A percentile compares a stretch with the other conserved stretches of the same genome.
Conservation (phyloP, 1,284 basidiomycete genomes). For the Naganishia albida region DNA sequence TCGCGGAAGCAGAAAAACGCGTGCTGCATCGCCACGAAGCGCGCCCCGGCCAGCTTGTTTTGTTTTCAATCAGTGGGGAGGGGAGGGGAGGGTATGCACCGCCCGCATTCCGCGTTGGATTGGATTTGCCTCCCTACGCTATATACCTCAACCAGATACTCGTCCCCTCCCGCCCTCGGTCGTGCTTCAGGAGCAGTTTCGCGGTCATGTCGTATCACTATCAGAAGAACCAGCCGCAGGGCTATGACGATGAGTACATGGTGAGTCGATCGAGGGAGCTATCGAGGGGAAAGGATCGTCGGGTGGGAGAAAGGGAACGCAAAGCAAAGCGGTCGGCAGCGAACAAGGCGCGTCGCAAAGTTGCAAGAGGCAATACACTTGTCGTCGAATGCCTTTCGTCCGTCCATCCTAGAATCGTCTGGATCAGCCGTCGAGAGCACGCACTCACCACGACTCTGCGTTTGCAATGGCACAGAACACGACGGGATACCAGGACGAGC, state of each 20-base stretch:
- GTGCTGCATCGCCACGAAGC: not conserved
- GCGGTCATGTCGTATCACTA: slow-evolving; percentile 27
- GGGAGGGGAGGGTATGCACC: too few relatives aligned
- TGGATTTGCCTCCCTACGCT: not conserved
- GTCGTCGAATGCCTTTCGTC: too few relatives aligned
- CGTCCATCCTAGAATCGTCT: too few relatives aligned
- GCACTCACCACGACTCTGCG: not conserved
- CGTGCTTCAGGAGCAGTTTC: not conserved
- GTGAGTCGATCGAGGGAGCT: slow-evolving; percentile 14
- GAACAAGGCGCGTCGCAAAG: too few relatives aligned
- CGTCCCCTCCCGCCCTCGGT: not conserved
- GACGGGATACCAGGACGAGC: slow-evolving; percentile 26
- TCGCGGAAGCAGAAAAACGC: not conserved
- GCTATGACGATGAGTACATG: slow-evolving; percentile 29
- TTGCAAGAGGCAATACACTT: too few relatives aligned
- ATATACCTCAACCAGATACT: not conserved
- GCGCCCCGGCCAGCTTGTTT: not conserved
- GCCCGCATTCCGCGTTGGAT: too few relatives aligned
- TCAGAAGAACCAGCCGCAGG: slow-evolving; percentile 22
- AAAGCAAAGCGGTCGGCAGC: not conserved
- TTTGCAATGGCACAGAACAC: slow-evolving; percentile 17
- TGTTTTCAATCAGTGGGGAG: too few relatives aligned
- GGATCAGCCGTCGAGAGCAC: too few relatives aligned
- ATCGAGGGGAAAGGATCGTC: too few relatives aligned
- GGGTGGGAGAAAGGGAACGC: not conserved